Evolutionary conservation across 129 eudicot species (phyloP).

Genomic region (Smallanthus sonchifolius): DNA sequence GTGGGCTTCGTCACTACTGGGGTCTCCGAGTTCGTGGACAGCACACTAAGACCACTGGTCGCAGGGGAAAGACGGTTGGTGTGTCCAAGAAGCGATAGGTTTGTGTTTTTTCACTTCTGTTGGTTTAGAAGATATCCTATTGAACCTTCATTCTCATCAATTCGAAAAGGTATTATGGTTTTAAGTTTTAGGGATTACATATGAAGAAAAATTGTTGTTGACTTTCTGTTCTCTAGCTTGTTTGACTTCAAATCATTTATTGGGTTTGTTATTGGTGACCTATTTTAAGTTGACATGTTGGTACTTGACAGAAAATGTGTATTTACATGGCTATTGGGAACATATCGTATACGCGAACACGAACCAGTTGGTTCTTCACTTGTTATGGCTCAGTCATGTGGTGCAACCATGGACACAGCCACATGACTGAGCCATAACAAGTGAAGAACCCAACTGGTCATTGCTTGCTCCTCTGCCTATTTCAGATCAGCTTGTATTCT

Average conservation of each 20-base stretch:
- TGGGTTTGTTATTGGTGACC: background rate
- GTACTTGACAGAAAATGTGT: background rate
- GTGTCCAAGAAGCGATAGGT: slow-evolving; percentile 62
- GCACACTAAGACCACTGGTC: slow-evolving; percentile 60
- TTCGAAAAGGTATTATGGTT: background rate
- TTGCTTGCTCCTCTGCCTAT: too few relatives aligned
- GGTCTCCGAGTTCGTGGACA: slow-evolving; percentile 69
- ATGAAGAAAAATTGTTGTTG: background rate
- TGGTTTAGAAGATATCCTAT: background rate
- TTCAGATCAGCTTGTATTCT: too few relatives aligned
- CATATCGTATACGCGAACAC: too few relatives aligned
- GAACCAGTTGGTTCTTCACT: too few relatives aligned
- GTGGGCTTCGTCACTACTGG: slow-evolving; percentile 73
- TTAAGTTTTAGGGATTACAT: background rate
- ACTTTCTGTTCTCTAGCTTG: background rate
- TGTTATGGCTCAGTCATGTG: too few relatives aligned
- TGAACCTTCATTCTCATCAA: background rate
- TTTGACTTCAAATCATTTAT: background rate
- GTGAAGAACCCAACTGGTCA: too few relatives aligned
- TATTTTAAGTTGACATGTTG: background rate
- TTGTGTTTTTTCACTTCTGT: background rate
- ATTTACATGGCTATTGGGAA: too few relatives aligned
- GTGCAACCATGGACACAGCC: too few relatives aligned
- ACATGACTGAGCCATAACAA: too few relatives aligned
- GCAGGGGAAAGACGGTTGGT: slow-evolving; percentile 64